A percentile compares a stretch with the other conserved stretches of the same genome.
phyloP scores from a whole-genome alignment of 2,329 filamentous ascomycete species.

The Hymenoscyphus infarciens region DNA sequence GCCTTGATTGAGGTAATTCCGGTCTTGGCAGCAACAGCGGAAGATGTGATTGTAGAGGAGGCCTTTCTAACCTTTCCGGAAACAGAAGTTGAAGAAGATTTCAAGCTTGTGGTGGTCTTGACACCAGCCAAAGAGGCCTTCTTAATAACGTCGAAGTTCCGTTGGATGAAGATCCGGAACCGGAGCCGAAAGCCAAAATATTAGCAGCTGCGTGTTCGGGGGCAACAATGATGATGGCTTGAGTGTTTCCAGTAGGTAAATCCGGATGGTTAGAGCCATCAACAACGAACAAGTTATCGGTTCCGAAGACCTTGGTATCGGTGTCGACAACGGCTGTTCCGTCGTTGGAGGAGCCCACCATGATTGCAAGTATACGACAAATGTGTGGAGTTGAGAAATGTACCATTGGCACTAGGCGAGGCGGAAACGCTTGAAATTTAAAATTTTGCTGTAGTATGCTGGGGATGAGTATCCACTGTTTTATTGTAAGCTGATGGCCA shows the following conservation, averaged over 20 bases:
- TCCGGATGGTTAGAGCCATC: slow-evolving; percentile 67
- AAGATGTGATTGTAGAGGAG: not conserved
- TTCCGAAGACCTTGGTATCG: slow-evolving; percentile 61
- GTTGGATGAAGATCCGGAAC: not conserved
- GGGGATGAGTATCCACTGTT: slow-evolving; percentile 46
- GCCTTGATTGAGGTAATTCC: not conserved
- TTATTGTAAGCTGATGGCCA: slow-evolving; percentile 1
- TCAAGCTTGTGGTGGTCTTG: not conserved
- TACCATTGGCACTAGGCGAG: slow-evolving; percentile 46
- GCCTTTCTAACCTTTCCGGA: too few relatives aligned
- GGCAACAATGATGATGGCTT: slow-evolving; percentile 60
- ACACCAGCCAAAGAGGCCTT: not conserved
- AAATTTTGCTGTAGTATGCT: slow-evolving; percentile 36
- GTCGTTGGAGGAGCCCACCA: slow-evolving; percentile 55
- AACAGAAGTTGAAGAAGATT: too few relatives aligned
- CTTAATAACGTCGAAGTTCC: not conserved
- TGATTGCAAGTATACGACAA: slow-evolving; percentile 55
- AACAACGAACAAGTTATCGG: slow-evolving; percentile 64
- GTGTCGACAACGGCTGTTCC: slow-evolving; percentile 58
- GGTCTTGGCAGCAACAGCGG: not conserved
- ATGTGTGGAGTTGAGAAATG: slow-evolving; percentile 50
- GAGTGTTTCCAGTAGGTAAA: slow-evolving; percentile 64
- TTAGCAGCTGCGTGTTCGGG: slow-evolving; percentile 58
- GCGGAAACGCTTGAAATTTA: slow-evolving; percentile 42
- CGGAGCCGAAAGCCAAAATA: slow-evolving; percentile 41